Percentiles rank a stretch among this genome's conserved stretches.
Conservation (phyloP, 73 alveolate genomes). For the Paraurostyla sp. region DNA sequence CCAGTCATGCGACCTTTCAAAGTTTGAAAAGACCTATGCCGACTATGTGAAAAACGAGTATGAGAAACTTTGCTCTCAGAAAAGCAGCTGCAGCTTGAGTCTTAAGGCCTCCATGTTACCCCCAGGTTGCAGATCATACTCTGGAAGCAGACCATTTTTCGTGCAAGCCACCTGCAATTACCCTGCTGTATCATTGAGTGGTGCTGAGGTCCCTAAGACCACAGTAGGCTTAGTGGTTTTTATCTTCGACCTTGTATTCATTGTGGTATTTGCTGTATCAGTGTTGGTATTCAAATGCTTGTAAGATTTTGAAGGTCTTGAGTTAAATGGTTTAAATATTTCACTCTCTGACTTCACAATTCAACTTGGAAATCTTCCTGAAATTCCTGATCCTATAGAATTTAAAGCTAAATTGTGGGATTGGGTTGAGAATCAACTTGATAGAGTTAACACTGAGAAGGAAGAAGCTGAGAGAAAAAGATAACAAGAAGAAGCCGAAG, state of each 20-base stretch:
- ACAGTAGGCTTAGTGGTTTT: conserved; percentile 50
- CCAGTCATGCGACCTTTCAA: background rate
- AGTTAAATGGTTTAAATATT: conserved; percentile 29
- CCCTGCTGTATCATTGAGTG: background rate
- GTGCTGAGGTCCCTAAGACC: background rate
- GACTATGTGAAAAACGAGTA: background rate
- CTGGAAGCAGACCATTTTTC: background rate
- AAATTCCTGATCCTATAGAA: background rate
- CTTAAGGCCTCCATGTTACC: background rate
- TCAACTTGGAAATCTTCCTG: conserved; percentile 45
- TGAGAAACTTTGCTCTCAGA: background rate
- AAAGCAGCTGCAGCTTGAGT: background rate
- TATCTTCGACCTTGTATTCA: conserved; percentile 32
- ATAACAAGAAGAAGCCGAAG: background rate
- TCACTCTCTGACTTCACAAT: conserved; percentile 60
- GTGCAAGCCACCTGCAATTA: conserved; percentile 39
- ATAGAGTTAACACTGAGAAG: background rate
- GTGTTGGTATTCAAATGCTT: conserved; percentile 7
- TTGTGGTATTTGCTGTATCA: background rate
- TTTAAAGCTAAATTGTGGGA: conserved; percentile 59
- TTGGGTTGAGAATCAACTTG: background rate
- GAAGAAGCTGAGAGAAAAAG: background rate
- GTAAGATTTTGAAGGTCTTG: background rate
- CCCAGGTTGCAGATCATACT: background rate
- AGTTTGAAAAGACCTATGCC: background rate